These are phyloP conservation scores for Penicillium taxi DNA, from an alignment of 495 filamentous ascomycete species.

Conservation along the genomic window DNA sequence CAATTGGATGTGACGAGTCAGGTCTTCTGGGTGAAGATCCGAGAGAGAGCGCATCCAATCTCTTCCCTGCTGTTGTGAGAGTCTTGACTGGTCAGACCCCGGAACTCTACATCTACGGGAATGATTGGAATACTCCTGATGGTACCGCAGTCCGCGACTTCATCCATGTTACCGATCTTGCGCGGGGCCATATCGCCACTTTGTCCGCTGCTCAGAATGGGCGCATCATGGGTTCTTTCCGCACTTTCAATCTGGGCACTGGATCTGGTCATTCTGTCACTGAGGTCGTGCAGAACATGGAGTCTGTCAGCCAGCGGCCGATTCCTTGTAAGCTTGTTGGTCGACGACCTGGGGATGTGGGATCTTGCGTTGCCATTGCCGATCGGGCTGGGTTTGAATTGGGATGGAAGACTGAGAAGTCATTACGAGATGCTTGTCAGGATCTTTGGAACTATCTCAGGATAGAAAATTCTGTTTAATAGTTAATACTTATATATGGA, in stretches of 20 bases:
- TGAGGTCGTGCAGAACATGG: background rate
- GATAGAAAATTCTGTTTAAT: too few relatives aligned
- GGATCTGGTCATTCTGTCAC: background rate
- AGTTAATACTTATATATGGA: too few relatives aligned
- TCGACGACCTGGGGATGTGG: conserved; percentile 1
- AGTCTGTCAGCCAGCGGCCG: background rate
- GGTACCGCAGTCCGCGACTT: conserved; percentile 3
- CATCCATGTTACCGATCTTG: conserved; percentile 5
- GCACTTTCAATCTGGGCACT: conserved; percentile 2
- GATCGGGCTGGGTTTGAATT: conserved; percentile 1
- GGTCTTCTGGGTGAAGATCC: conserved; percentile 2
- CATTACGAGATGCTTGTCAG: conserved; percentile 3
- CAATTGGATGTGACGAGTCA: conserved; percentile 3
- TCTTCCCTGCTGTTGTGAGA: conserved; percentile 1
- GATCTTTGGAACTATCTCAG: conserved; percentile 5
- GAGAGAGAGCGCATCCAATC: background rate
- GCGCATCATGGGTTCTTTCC: conserved; percentile 1
- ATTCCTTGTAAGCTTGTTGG: background rate
- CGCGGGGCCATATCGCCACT: conserved; percentile 2
- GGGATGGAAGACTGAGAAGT: conserved; percentile 3
- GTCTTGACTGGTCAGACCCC: background rate
- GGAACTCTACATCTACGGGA: conserved; percentile 3
- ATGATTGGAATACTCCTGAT: conserved; percentile 2
- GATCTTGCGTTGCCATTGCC: conserved; percentile 1
- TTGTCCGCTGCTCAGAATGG: conserved; percentile 2